Evolutionary conservation across 345 rosid species (phyloP).

Genomic region (Sonneratia alba): DNA sequence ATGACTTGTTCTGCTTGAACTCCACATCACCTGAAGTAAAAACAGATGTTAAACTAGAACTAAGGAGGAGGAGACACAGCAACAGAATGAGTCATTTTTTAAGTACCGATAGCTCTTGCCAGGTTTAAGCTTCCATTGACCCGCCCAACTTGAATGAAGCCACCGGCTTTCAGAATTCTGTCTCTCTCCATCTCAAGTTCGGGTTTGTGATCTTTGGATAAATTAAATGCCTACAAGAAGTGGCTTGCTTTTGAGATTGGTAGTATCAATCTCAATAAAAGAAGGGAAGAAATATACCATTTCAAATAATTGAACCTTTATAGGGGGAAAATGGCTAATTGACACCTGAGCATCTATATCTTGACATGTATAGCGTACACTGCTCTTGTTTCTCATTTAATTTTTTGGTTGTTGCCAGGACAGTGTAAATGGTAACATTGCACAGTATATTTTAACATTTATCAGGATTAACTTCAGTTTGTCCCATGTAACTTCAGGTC

Average conservation of each 20-base stretch:
- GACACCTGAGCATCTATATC: not conserved
- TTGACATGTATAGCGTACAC: not conserved
- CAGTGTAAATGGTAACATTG: not conserved
- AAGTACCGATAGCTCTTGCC: conserved; percentile 87
- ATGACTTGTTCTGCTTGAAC: conserved; percentile 81
- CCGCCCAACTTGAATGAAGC: conserved; percentile 85
- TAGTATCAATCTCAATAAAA: not conserved
- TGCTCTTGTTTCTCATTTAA: not conserved
- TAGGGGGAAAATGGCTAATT: not conserved
- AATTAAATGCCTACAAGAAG: conserved; percentile 64
- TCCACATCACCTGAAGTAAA: conserved; percentile 71
- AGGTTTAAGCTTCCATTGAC: conserved; percentile 97
- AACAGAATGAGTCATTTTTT: not conserved
- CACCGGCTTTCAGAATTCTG: conserved; percentile 93
- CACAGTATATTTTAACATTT: not conserved
- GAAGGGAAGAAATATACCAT: not conserved
- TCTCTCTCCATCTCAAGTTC: conserved; percentile 89
- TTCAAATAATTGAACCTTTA: not conserved
- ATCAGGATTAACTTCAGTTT: not conserved
- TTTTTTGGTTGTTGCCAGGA: not conserved
- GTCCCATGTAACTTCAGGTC: not conserved
- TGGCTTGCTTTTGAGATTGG: not conserved
- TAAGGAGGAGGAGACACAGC: not conserved
- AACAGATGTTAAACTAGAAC: not conserved
- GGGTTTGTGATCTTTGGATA: conserved; percentile 95